Conservation (phyloP, 139 green algal species). For the Chlamydomonas applanata region DNA sequence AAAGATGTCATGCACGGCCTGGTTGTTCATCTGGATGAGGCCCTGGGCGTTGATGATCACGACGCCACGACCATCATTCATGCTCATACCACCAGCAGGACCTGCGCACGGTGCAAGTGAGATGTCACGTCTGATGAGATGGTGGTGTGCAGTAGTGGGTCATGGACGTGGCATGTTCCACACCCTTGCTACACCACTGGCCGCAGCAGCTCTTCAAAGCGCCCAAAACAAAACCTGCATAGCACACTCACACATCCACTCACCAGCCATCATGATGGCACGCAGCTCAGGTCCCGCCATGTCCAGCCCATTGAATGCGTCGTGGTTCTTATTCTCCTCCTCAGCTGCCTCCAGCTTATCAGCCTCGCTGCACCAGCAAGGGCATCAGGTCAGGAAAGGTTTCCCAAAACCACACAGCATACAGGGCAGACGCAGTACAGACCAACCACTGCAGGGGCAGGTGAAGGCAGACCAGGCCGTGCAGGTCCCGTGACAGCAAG, state of each 20-base stretch:
- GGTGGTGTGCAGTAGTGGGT: too few species aligned
- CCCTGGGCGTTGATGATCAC: constrained; percentile 32
- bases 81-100: too few species aligned
- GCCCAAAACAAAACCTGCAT: too few species aligned
- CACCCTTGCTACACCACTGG: too few species aligned
- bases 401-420: too few species aligned
- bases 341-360: constrained; percentile 34
- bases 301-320: neutral
- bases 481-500: neutral
- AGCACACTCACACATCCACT: constrained; percentile 12
- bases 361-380: constrained; percentile 22
- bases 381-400: too few species aligned
- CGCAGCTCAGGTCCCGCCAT: neutral
- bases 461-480: too few species aligned
- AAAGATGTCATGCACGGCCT: constrained; percentile 21
- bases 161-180: too few species aligned
- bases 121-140: too few species aligned
- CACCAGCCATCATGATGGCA: constrained; percentile 7
- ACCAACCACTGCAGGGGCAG: too few species aligned
- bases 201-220: too few species aligned
- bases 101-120: too few species aligned
- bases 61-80: constrained; percentile 6
- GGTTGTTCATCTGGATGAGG: constrained; percentile 27
- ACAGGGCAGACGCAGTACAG: neutral
- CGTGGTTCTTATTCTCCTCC: constrained; percentile 6